Percentiles rank a stretch among this genome's conserved stretches.
Evolutionary conservation across 139 green algal genomes (phyloP).

Genomic region (Chlorella vulgaris): DNA sequence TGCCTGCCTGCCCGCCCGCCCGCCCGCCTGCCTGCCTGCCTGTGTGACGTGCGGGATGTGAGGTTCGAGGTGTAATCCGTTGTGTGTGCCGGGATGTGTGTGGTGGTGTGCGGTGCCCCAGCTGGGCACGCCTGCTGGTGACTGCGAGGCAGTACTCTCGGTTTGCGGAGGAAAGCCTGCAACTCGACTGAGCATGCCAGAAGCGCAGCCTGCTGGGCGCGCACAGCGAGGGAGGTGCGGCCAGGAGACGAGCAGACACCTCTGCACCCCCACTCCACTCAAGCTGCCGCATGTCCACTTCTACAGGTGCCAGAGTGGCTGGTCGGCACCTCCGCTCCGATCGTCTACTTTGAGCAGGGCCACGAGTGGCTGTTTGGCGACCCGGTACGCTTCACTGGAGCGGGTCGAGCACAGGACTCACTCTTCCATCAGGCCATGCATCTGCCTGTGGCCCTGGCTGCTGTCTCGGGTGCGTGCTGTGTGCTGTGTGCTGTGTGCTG

Average conservation of each 20-base stretch:
- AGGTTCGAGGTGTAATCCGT: too few relatives aligned
- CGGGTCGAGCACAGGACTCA: slow-evolving; percentile 52
- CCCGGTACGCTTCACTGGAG: slow-evolving; percentile 58
- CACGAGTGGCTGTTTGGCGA: slow-evolving; percentile 82
- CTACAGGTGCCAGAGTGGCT: slow-evolving; percentile 73
- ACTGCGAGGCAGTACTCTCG: too few relatives aligned
- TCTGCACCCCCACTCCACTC: not conserved
- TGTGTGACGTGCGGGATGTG: too few relatives aligned
- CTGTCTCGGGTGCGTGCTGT: slow-evolving; percentile 52
- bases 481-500: not conserved
- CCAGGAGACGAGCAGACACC: not conserved
- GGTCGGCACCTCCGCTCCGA: slow-evolving; percentile 49
- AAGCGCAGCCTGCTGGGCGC: too few relatives aligned
- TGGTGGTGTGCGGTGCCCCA: too few relatives aligned
- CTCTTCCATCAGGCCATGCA: slow-evolving; percentile 75
- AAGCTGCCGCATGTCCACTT: not conserved
- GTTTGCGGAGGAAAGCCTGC: too few relatives aligned
- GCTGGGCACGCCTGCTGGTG: too few relatives aligned
- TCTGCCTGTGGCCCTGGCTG: slow-evolving; percentile 62
- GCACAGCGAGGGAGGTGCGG: not conserved
- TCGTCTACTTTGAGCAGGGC: slow-evolving; percentile 78
- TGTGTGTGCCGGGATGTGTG: too few relatives aligned
- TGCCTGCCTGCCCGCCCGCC: not conserved
- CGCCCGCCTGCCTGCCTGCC: too few relatives aligned
- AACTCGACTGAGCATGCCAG: too few relatives aligned